Evolutionary conservation across 768 basidiomycete species (phyloP), one percentile per base, ranked within the genome.

Genomic region (Russula emetica): DNA sequence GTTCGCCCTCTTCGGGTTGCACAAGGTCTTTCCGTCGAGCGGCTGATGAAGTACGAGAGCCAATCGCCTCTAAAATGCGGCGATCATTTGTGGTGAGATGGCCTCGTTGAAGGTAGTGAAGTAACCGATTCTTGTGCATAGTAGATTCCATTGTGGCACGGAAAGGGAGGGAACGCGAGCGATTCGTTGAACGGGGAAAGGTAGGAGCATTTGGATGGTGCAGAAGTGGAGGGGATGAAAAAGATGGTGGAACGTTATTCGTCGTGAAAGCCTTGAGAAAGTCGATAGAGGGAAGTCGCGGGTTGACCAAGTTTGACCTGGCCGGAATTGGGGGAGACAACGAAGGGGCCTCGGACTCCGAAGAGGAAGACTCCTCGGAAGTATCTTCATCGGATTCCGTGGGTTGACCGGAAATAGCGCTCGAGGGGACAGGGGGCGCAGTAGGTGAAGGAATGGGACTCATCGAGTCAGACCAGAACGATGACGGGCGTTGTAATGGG

Each of bases 131-230:
- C 75, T 78, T 84, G 73, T 84, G 78, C 67, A 83, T 69, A 58
- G 71, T 69, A 36, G 78, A 74, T 44, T 78, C 78, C 60, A 84
- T 69, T 22, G 80, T 78, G 28, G 74, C 75, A 52, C 65, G 68
- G 32, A 67, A 75, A 45, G 76, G 71, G 61, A 85, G 76, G 13
- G 69, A 69, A 50, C 69, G 74, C 45, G 74, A 67, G 58, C 67
- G 69, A 68, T 83, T 80, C 54, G 74, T 78, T 22, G 85, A 85
- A 32, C 80, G 82, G 66, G 84, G 84, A 70, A 82, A 85, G 55
- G 74, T 53, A 44, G 74, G 71, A 32, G 64, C 59, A 60, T 72
- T 71, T 58, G 75, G 57, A 47, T 66, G 66, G 44, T 76, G 76
- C 38, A 77, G 66, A 69, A 87, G 79, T 18, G 85, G 85, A 9